Percentiles rank a stretch among this genome's conserved stretches.
Conservation (phyloP, 768 basidiomycete genomes). For the Tricholoma bakamatsutake region DNA sequence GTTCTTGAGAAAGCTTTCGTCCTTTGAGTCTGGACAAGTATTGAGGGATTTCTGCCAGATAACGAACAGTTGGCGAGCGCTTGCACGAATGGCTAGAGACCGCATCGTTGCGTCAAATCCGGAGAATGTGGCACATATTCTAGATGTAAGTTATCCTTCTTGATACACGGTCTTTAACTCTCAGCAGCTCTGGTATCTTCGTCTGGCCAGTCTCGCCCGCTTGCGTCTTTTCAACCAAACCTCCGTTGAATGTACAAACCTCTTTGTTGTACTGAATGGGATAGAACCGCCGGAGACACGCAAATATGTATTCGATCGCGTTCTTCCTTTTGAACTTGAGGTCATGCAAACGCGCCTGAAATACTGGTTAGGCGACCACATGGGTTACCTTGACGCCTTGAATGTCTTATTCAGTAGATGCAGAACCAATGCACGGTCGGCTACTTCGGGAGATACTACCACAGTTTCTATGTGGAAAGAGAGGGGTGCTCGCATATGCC, state of each 20-base stretch:
- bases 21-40: constrained; percentile 13
- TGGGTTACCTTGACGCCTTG: constrained; percentile 76
- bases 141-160: constrained; percentile 49
- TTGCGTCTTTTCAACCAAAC: constrained; percentile 83
- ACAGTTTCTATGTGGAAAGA: constrained; percentile 75
- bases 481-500: constrained; percentile 63
- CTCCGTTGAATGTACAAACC: constrained; percentile 77
- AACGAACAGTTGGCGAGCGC: constrained; percentile 82
- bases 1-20: constrained; percentile 21
- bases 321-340: constrained; percentile 57
- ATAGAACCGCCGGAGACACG: constrained; percentile 50
- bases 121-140: constrained; percentile 55
- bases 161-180: not conserved
- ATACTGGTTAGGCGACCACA: constrained; percentile 79
- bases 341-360: constrained; percentile 70
- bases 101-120: constrained; percentile 66
- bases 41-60: constrained; percentile 41
- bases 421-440: constrained; percentile 41
- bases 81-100: constrained; percentile 83
- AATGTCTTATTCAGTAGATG: constrained; percentile 58
- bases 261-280: constrained; percentile 63
- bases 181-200: constrained; percentile 75
- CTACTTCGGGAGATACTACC: constrained; percentile 26
- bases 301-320: constrained; percentile 50
- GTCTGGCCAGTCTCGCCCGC: constrained; percentile 71